Evolutionary conservation across 2,329 filamentous ascomycete genomes (phyloP).

Genomic region (Clonostachys solani): DNA sequence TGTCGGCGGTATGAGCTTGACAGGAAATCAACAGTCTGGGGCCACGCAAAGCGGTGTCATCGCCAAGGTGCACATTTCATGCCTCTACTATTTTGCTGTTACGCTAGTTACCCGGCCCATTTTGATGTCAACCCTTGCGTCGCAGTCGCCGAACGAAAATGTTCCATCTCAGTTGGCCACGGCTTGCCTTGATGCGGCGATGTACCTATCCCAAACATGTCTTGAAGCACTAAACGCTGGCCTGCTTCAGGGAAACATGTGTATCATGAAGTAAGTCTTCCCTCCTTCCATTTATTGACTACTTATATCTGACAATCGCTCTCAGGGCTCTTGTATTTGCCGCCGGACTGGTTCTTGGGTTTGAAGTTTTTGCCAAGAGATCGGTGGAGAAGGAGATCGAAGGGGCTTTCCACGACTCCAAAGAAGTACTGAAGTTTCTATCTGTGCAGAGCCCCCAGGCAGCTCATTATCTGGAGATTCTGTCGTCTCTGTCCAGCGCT

Average conservation of each 20-base stretch:
- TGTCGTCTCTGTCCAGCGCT: constrained; percentile 39
- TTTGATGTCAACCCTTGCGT: constrained; percentile 42
- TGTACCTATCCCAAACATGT: constrained; percentile 51
- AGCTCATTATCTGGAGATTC: constrained; percentile 51
- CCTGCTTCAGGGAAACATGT: constrained; percentile 49
- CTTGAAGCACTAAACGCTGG: constrained; percentile 37
- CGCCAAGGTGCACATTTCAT: constrained; percentile 49
- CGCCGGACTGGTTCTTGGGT: constrained; percentile 51
- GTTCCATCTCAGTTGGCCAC: constrained; percentile 33
- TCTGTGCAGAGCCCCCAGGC: constrained; percentile 48
- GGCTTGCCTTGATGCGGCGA: constrained; percentile 50
- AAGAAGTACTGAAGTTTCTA: constrained; percentile 42
- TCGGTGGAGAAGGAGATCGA: constrained; percentile 38
- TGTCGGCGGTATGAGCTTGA: constrained; percentile 12
- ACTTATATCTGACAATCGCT: not conserved
- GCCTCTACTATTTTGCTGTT: constrained; percentile 54
- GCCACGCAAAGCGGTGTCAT: constrained; percentile 27
- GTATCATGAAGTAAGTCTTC: constrained; percentile 48
- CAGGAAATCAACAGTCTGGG: not conserved
- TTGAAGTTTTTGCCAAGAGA: constrained; percentile 47
- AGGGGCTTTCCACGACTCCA: constrained; percentile 43
- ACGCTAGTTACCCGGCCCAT: constrained; percentile 53
- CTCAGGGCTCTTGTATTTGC: constrained; percentile 50
- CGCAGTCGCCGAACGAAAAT: constrained; percentile 21
- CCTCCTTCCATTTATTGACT: not conserved